Conservation (phyloP, 73 alveolate genomes). For the Paraurostyla sp. region DNA sequence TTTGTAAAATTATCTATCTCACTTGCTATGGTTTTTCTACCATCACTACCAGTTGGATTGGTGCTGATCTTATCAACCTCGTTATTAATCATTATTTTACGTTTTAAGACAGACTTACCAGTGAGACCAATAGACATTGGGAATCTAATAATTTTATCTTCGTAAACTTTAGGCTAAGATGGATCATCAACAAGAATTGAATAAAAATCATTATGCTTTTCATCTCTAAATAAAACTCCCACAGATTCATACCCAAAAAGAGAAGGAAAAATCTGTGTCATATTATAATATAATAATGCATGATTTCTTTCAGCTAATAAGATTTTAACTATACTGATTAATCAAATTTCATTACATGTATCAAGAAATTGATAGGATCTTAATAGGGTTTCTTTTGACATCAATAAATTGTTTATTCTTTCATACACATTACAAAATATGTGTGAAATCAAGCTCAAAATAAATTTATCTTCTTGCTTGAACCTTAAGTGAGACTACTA, state of each 20-base stretch:
- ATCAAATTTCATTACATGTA: background rate
- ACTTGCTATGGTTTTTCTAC: background rate
- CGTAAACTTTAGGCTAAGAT: background rate
- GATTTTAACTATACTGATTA: background rate
- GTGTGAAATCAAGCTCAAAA: background rate
- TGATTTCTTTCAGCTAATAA: constrained; percentile 48
- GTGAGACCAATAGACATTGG: constrained; percentile 27
- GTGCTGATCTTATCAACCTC: background rate
- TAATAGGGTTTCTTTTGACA: background rate
- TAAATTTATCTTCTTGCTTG: background rate
- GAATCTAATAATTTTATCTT: background rate
- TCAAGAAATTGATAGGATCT: constrained; percentile 26
- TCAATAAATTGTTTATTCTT: background rate
- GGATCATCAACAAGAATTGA: background rate
- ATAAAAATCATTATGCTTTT: background rate
- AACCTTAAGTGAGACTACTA: background rate
- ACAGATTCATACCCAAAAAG: background rate
- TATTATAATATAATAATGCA: background rate
- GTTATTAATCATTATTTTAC: background rate
- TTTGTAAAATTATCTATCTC: constrained; percentile 28
- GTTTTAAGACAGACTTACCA: background rate
- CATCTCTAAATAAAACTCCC: constrained; percentile 37
- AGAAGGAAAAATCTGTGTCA: constrained; percentile 3
- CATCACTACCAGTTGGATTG: no score
- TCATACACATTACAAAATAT: background rate